Base-by-base conservation (phyloP, 352 stramenopile genomes). In the Phytophthora tentaculata region DNA sequence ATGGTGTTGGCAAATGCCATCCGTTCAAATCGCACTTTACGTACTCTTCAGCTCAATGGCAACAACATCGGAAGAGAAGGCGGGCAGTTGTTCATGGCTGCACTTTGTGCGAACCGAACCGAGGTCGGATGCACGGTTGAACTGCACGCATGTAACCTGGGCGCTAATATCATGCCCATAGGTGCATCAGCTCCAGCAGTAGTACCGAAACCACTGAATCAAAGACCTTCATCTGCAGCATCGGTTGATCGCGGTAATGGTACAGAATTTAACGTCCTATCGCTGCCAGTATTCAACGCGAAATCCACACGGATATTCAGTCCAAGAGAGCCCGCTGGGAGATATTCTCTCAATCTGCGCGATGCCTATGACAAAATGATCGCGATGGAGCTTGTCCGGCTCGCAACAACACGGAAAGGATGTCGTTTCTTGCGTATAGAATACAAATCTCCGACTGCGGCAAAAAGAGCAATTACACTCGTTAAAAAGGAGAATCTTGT, bases 311-410 rank as follows among this genome's bases (percentile, higher is more conserved):
- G 69, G 19, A 59, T 95, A 16, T 96, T 96, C 60, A 88, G 89
- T 63, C 69, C 78, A 14, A 79, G 83, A 56, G 84, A 97, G 23
- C 86, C 85, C 17, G 86, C 84, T 0, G 86, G 88, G 1, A 69
- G 81, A 19, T 97, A 96, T 50, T 70, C 79, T 2, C 73, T 97
- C 5, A 73, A 91, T 20, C 47, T 96, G 12, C 20, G 51, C 0
- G 80, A 92, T 5, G 80, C 89, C 1, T 96, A 95, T 56, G 88
- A 92, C 56, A 81, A 82, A 64, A 94, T 91, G 79, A 89, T 96
- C 47, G 69, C 73, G 1, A 84, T 81, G 55, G 84, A 94, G 55
- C 76, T 96, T 12, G 62, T 92, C n/a, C 84, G 86, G 2, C 73
- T 96, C 3, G 82, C 89, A 4, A 90, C 76, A 24, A 79, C 71